Base-by-base conservation (phyloP, 148 eudicot genomes). In the Dianthus caryophyllus region DNA sequence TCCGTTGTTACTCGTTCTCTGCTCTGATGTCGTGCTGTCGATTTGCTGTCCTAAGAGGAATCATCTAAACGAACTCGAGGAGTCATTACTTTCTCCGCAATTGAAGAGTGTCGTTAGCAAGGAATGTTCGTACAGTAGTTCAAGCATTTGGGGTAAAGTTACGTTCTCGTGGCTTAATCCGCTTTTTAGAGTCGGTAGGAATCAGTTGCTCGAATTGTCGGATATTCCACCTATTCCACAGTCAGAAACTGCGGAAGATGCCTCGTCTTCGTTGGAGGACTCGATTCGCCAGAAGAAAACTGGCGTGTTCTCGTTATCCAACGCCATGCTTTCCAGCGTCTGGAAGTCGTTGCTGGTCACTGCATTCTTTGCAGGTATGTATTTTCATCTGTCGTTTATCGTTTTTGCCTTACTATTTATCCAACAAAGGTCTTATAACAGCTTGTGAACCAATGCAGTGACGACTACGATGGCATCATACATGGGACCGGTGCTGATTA, bases 81-180 rank as follows among this genome's bases (percentile, higher is more conserved):
- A 76, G 13, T 81, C 98, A 10, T 83, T 89, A 21, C 74, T 89
- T 20, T 27, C 48, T 65, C 62, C 61, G 21, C 46, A 49, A 21
- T 39, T 26, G 14, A 73, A 75, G 66, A 21, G 25, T 71, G 59
- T 22, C 50, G 14, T 15, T 46, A 71, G 24, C 33, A 67, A 43
- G 49, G 63, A 38, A 5, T 59, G 46, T 10, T 33, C 71, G 11
- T 89, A 78, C 66, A 64, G 71, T 5, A 61, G 29, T 36, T 85
- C 94, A 17, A 76, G 91, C 16, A 50, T 89, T 72, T 85, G 88
- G 90, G 80, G 89, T 65, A 75, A 68, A 64, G 62, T 87, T 29
- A 79, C 91, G 8, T 92, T 92, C 27, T 78, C 71, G 14, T 89
- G 96, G 98, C 91, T 89, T n/a, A 92, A 87, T 59, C 93, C 96